Evolutionary conservation across 768 basidiomycete species (phyloP).

Genomic region (Podaxis rugospora): DNA sequence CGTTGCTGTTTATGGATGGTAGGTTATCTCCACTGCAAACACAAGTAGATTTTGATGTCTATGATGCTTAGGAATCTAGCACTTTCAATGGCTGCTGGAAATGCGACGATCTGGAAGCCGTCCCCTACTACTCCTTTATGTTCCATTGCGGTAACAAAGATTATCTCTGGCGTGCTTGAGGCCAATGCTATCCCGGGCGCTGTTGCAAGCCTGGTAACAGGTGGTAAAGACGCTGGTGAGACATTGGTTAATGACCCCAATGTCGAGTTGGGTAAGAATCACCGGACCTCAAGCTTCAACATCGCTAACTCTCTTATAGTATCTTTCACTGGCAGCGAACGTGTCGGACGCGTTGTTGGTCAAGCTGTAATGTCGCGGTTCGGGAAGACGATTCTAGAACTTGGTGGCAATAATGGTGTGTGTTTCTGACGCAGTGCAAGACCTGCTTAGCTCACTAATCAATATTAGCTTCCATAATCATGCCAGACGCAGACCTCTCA

Average conservation of each 20-base stretch:
- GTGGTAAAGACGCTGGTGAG: conserved; percentile 77
- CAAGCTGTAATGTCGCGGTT: conserved; percentile 82
- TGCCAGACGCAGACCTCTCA: conserved; percentile 89
- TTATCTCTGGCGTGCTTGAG: conserved; percentile 78
- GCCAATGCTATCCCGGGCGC: conserved; percentile 81
- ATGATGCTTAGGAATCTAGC: conserved; percentile 72
- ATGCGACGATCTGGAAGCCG: conserved; percentile 95
- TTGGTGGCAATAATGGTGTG: conserved; percentile 94
- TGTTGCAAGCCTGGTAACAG: conserved; percentile 77
- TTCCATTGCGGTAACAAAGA: conserved; percentile 86
- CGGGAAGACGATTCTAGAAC: conserved; percentile 85
- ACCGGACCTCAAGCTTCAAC: conserved; percentile 1
- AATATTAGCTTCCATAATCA: conserved; percentile 75
- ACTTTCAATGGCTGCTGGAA: conserved; percentile 84
- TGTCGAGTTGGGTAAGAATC: conserved; percentile 69
- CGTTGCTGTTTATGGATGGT: conserved; percentile 91
- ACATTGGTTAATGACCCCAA: conserved; percentile 68
- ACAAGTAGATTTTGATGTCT: not conserved
- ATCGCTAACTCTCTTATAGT: conserved; percentile 40
- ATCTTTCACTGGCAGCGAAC: conserved; percentile 93
- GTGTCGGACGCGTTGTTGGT: conserved; percentile 84
- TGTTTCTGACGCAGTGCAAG: conserved; percentile 11
- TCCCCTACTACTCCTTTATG: conserved; percentile 85
- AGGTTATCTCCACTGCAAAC: conserved; percentile 15
- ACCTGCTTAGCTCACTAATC: conserved; percentile 14